A percentile compares a stretch with the other conserved stretches of the same genome.
phyloP scores from a whole-genome alignment of 2,329 filamentous ascomycete genomes.

The Aurifilum marmelostoma region DNA sequence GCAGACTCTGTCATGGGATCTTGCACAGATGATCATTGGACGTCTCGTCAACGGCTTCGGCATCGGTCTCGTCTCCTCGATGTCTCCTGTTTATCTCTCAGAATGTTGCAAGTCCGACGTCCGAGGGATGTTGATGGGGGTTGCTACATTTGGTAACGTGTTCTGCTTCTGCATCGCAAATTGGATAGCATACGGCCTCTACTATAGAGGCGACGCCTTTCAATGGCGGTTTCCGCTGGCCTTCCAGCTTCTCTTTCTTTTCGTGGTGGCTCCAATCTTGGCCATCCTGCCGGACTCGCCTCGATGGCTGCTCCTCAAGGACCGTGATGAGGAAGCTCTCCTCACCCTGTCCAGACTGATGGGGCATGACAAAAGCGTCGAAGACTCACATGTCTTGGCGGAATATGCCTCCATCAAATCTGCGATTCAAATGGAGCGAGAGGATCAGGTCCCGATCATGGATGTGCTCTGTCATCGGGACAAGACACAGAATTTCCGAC shows the following conservation, averaged over 20 bases:
- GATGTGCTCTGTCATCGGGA: constrained; percentile 44
- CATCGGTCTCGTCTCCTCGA: constrained; percentile 41
- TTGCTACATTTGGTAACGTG: constrained; percentile 46
- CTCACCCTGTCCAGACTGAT: constrained; percentile 60
- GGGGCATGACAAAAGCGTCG: constrained; percentile 43
- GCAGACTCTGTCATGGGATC: constrained; percentile 40
- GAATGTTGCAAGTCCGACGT: constrained; percentile 40
- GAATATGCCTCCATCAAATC: constrained; percentile 43
- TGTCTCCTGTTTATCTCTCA: constrained; percentile 41
- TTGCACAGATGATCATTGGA: constrained; percentile 47
- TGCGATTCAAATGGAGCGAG: constrained; percentile 42
- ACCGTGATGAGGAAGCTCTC: constrained; percentile 60
- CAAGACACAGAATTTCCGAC: constrained; percentile 42
- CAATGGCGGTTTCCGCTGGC: constrained; percentile 38
- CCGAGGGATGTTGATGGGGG: constrained; percentile 50
- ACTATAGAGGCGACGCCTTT: constrained; percentile 32
- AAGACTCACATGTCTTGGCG: constrained; percentile 36
- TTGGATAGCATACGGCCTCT: constrained; percentile 43
- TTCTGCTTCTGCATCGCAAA: constrained; percentile 50
- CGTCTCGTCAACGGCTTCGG: constrained; percentile 47
- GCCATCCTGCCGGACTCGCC: constrained; percentile 51
- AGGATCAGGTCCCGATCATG: constrained; percentile 37
- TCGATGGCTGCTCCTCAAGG: constrained; percentile 55
- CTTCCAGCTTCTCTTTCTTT: constrained; percentile 38
- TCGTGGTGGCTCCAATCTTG: constrained; percentile 39